Conservation (phyloP, 2,329 filamentous ascomycete species). For the Aquanectria penicillioides region DNA sequence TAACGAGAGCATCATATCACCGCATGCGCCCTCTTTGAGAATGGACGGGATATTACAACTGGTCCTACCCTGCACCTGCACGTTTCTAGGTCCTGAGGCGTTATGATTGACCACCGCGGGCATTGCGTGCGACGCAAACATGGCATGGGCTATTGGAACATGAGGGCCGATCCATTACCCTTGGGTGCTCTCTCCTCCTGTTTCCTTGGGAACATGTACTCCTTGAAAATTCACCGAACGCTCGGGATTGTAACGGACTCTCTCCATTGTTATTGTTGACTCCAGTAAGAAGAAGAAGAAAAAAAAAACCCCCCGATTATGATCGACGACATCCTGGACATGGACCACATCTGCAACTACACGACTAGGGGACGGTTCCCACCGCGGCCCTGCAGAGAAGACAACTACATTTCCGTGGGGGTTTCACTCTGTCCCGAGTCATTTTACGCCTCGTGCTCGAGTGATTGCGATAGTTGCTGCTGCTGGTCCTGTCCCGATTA, state of each 20-base stretch:
- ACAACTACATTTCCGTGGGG: background rate
- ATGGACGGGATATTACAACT: constrained; percentile 5
- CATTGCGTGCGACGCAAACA: constrained; percentile 21
- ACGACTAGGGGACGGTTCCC: background rate
- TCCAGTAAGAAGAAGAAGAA: too few relatives aligned
- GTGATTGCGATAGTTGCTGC: background rate
- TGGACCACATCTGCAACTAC: constrained; percentile 12
- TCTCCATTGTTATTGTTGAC: too few relatives aligned
- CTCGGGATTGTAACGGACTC: too few relatives aligned
- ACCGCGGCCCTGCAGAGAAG: background rate
- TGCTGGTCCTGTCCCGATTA: background rate
- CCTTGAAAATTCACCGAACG: too few relatives aligned
- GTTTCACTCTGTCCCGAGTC: background rate
- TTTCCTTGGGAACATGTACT: too few relatives aligned
- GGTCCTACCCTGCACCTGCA: background rate
- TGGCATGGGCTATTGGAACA: background rate
- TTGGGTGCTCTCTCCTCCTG: background rate
- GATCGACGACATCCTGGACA: constrained; percentile 23
- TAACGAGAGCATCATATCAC: background rate
- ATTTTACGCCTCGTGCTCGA: background rate
- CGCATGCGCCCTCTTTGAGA: background rate
- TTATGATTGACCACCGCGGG: background rate
- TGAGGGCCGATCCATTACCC: too few relatives aligned
- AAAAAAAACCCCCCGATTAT: too few relatives aligned
- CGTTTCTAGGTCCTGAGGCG: constrained; percentile 13